These are phyloP conservation scores for Lepidium sativum DNA, from an alignment of 345 rosid genomes.

Conservation along the genomic window DNA sequence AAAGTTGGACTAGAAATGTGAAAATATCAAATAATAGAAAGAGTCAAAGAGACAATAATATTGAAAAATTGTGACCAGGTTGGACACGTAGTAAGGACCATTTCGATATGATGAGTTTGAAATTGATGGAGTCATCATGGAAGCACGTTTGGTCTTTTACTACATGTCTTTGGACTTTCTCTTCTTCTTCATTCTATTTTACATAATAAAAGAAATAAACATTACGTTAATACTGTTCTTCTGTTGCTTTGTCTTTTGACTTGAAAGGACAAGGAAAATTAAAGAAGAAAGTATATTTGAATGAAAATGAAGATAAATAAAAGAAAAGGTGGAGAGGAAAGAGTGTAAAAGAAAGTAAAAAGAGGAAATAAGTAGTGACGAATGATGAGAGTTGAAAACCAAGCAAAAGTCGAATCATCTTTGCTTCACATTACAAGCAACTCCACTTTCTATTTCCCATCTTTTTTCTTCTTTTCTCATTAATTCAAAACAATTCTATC, in stretches of 20 bases:
- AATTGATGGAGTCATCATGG: conserved; percentile 25
- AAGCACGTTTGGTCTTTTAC: conserved; percentile 23
- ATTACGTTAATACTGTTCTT: conserved; percentile 16
- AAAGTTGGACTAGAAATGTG: conserved; percentile 21
- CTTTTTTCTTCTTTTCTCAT: neutral
- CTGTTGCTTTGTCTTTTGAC: conserved; percentile 25
- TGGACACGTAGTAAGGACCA: conserved; percentile 22
- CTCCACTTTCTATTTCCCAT: conserved; percentile 17
- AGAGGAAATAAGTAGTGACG: conserved; percentile 28
- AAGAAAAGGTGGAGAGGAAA: conserved; percentile 1
- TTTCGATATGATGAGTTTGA: conserved; percentile 25
- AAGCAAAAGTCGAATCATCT: conserved; percentile 28
- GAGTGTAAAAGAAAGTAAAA: conserved; percentile 15
- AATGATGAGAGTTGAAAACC: conserved; percentile 35
- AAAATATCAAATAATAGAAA: neutral
- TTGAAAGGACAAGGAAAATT: neutral
- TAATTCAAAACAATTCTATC: neutral
- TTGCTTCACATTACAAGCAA: conserved; percentile 31
- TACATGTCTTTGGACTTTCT: conserved; percentile 20
- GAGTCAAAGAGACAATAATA: conserved; percentile 20
- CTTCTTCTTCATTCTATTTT: neutral
- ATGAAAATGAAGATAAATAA: neutral
- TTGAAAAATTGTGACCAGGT: conserved; percentile 16
- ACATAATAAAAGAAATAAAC: too few relatives aligned
- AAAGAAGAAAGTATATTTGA: neutral